phyloP scores from a whole-genome alignment of 225 moss, liverwort and hornwort species.

The Polytrichum commune region DNA sequence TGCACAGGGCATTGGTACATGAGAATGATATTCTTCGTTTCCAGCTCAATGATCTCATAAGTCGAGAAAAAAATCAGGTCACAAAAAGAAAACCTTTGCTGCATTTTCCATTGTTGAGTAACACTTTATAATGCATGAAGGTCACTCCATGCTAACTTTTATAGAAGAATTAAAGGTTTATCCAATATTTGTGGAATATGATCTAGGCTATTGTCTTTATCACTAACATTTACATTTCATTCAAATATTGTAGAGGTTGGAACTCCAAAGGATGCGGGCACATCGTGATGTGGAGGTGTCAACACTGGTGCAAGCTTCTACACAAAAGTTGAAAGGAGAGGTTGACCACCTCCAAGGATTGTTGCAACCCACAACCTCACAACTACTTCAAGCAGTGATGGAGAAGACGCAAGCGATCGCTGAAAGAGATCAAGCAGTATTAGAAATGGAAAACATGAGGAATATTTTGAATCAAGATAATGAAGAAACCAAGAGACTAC shows the following conservation, averaged over 20 bases:
- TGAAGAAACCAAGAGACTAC: slow-evolving; percentile 48
- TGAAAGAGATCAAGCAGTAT: slow-evolving; percentile 61
- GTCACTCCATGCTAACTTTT: too few relatives aligned
- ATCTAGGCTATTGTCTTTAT: too few relatives aligned
- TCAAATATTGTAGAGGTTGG: slow-evolving; percentile 63
- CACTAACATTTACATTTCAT: too few relatives aligned
- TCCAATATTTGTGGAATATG: neutral
- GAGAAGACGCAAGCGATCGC: slow-evolving; percentile 65
- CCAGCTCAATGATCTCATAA: slow-evolving; percentile 87
- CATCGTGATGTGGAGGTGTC: slow-evolving; percentile 94
- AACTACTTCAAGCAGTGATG: slow-evolving; percentile 66
- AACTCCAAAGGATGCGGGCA: slow-evolving; percentile 83
- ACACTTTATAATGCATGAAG: too few relatives aligned
- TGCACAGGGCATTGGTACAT: slow-evolving; percentile 66
- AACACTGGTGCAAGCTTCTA: slow-evolving; percentile 71
- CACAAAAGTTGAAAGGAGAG: slow-evolving; percentile 85
- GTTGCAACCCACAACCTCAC: slow-evolving; percentile 75
- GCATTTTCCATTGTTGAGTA: too few relatives aligned
- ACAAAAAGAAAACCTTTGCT: neutral
- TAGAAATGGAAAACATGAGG: slow-evolving; percentile 47
- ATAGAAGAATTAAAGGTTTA: too few relatives aligned
- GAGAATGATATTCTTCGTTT: slow-evolving; percentile 91
- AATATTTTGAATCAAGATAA: slow-evolving; percentile 11
- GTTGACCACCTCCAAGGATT: slow-evolving; percentile 78
- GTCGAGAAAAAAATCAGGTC: slow-evolving; percentile 90